Conservation (phyloP, 2,329 filamentous ascomycete genomes). For the Penicillium sp. region DNA sequence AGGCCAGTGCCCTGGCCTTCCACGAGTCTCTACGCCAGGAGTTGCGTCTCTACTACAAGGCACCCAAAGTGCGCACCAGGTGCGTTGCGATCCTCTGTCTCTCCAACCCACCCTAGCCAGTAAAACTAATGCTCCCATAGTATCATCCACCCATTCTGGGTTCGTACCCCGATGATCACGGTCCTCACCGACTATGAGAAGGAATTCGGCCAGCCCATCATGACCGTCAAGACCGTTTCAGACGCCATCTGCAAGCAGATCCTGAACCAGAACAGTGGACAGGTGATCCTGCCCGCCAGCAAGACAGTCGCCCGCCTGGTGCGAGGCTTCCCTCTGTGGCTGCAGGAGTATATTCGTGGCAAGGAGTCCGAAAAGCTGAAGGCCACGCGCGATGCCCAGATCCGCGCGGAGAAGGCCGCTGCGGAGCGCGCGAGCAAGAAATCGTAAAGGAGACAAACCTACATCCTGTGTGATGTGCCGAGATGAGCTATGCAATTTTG, state of each 20-base stretch:
- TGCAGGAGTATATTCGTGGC: constrained; percentile 44
- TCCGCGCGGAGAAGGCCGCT: not conserved
- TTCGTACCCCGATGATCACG: constrained; percentile 50
- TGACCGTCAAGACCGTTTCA: constrained; percentile 44
- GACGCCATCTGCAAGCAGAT: constrained; percentile 53
- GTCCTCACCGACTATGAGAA: constrained; percentile 34
- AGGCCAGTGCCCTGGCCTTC: constrained; percentile 54
- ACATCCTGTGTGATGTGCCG: not conserved
- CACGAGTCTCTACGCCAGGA: constrained; percentile 51
- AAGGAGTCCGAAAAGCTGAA: constrained; percentile 6
- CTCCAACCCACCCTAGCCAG: not conserved
- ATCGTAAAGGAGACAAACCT: not conserved
- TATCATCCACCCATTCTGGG: constrained; percentile 43
- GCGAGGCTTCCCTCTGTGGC: constrained; percentile 45
- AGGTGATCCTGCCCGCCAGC: constrained; percentile 48
- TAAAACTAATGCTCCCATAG: constrained; percentile 17
- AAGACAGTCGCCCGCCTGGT: constrained; percentile 27
- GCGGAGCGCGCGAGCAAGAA: not conserved
- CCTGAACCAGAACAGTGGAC: constrained; percentile 49
- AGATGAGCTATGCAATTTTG: not conserved
- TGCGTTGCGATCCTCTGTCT: constrained; percentile 8
- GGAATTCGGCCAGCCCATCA: constrained; percentile 34
- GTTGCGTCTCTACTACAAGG: constrained; percentile 37
- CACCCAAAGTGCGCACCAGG: constrained; percentile 41
- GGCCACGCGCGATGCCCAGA: not conserved